Evolutionary conservation across 192 early-diverging fungal species (phyloP).

Genomic region (Umbelopsis sp.): DNA sequence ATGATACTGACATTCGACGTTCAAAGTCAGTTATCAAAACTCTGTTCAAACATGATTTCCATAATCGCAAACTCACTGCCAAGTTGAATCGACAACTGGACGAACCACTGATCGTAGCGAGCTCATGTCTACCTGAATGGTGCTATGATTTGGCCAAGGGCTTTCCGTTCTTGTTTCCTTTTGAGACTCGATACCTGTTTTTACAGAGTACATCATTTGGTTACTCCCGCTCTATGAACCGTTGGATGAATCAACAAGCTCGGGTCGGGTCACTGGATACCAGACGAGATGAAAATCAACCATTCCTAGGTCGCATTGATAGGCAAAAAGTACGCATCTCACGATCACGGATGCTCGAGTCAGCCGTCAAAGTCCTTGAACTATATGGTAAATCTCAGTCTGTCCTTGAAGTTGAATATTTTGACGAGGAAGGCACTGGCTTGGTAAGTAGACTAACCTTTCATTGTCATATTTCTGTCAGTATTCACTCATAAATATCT

Average conservation of each 20-base stretch:
- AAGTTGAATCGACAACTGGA: constrained; percentile 87
- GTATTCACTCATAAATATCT: neutral
- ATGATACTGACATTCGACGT: constrained; percentile 15
- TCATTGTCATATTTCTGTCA: too few relatives aligned
- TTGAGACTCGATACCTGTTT: constrained; percentile 77
- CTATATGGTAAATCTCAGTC: constrained; percentile 69
- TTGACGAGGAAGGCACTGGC: constrained; percentile 91
- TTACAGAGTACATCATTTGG: constrained; percentile 88
- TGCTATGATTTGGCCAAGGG: constrained; percentile 57
- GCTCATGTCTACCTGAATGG: constrained; percentile 79
- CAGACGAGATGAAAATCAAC: constrained; percentile 39
- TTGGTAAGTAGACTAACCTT: constrained; percentile 50
- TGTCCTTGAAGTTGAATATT: constrained; percentile 91
- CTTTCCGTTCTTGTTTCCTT: constrained; percentile 82
- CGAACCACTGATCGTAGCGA: constrained; percentile 88
- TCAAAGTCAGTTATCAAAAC: constrained; percentile 22
- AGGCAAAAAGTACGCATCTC: constrained; percentile 90
- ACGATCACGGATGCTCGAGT: constrained; percentile 75
- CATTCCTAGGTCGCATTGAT: constrained; percentile 69
- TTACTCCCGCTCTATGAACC: constrained; percentile 73
- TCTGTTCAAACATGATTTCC: constrained; percentile 52
- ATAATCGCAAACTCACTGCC: constrained; percentile 80
- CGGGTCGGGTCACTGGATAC: constrained; percentile 27
- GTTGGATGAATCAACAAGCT: constrained; percentile 54
- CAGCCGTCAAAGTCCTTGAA: constrained; percentile 85